Base-by-base conservation (phyloP, 257 asterid species). In the Nemophila menziesii region DNA sequence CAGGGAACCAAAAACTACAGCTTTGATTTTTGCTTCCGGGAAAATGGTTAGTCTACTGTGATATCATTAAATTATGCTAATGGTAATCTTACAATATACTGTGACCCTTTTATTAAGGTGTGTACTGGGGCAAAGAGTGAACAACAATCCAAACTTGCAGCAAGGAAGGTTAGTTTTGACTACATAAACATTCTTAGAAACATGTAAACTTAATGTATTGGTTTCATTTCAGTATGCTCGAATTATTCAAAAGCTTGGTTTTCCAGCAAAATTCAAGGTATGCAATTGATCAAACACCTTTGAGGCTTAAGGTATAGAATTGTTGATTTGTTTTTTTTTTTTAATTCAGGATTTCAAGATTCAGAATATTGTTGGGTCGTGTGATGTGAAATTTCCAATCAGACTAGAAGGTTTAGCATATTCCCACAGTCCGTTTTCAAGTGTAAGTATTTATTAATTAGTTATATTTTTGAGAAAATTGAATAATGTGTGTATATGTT, bases 161-260 rank as follows among this genome's bases (percentile, higher is more conserved):
- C n/a, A n/a, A n/a, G n/a, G n/a, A n/a, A n/a, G n/a, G n/a, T n/a
- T n/a, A n/a, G n/a, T n/a, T n/a, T n/a, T n/a, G n/a, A n/a, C n/a
- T n/a, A n/a, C n/a, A n/a, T n/a, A n/a, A n/a, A n/a, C n/a, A n/a
- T n/a, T n/a, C n/a, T n/a, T n/a, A n/a, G n/a, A n/a, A n/a, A n/a
- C n/a, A n/a, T n/a, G n/a, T n/a, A n/a, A n/a, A n/a, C n/a, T n/a
- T n/a, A n/a, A n/a, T n/a, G n/a, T n/a, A n/a, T n/a, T n/a, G n/a
- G n/a, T n/a, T n/a, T n/a, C n/a, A n/a, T 51, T 57, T 19, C 68
- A 64, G 76, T 64, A 59, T 44, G 76, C 76, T 4, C 51, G 76
- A 12, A 64, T 69, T 15, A 60, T 69, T 46, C 76, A 69, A 40
- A 69, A 69, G 63, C 76, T 69, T 17, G 68, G 68, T n/a, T 64